Percentiles rank a stretch among this genome's conserved stretches.
Evolutionary conservation across 225 moss, liverwort and hornwort species (phyloP).

Genomic region (Marchantia polymorpha): DNA sequence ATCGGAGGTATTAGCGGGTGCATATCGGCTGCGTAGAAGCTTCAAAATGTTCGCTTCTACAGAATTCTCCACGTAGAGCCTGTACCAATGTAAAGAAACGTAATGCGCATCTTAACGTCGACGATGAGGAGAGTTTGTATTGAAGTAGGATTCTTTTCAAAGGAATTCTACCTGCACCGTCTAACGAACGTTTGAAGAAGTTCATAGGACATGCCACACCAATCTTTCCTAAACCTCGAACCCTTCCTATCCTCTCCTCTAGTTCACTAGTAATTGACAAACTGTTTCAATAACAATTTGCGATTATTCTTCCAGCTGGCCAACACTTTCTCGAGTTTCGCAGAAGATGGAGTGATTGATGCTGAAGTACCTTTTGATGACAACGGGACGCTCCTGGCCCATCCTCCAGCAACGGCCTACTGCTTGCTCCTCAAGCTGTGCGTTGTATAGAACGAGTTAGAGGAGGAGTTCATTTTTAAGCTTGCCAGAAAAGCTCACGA

Average conservation of each 20-base stretch:
- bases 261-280: neutral
- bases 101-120: neutral
- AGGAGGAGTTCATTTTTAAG: slow-evolving; percentile 1
- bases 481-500: neutral
- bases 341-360: neutral
- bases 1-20: slow-evolving; percentile 49
- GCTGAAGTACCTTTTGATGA: slow-evolving; percentile 74
- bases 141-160: neutral
- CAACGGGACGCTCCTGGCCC: slow-evolving; percentile 97
- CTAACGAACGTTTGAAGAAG: too few relatives aligned
- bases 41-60: slow-evolving; percentile 97
- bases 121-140: neutral
- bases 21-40: slow-evolving; percentile 77
- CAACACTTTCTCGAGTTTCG: neutral
- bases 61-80: slow-evolving; percentile 90
- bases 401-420: slow-evolving; percentile 99
- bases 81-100: slow-evolving; percentile 18
- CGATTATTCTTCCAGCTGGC: neutral
- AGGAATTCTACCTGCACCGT: too few relatives aligned
- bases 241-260: neutral
- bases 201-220: too few relatives aligned
- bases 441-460: neutral
- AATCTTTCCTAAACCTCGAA: neutral
- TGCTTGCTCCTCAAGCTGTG: slow-evolving; percentile 99
- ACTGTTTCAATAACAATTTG: neutral